phyloP scores from a whole-genome alignment of 1,284 basidiomycete genomes.

The Jaminaea rosea region DNA sequence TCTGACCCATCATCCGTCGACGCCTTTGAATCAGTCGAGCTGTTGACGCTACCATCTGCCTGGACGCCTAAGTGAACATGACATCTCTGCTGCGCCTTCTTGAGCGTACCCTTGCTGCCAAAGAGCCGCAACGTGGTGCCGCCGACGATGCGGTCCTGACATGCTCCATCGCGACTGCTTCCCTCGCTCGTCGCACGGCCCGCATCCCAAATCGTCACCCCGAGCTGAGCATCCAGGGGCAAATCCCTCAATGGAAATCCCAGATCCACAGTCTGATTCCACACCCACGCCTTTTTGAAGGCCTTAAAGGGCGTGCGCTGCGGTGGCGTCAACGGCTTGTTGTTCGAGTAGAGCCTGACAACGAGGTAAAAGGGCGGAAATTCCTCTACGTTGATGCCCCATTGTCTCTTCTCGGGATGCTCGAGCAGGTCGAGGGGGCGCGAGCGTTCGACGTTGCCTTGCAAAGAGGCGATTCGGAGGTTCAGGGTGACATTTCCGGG shows the following conservation, averaged over 20 bases:
- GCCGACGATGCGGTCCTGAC: constrained; percentile 62
- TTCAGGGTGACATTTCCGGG: neutral
- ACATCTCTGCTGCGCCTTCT: constrained; percentile 66
- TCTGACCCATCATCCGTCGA: constrained; percentile 54
- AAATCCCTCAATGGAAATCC: constrained; percentile 66
- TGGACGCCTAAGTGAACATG: constrained; percentile 71
- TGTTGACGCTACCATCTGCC: constrained; percentile 73
- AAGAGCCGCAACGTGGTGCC: constrained; percentile 83
- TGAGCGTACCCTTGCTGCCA: constrained; percentile 80
- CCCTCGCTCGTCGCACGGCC: neutral
- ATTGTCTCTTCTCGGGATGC: constrained; percentile 16
- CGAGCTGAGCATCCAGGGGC: constrained; percentile 73
- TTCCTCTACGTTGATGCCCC: constrained; percentile 19
- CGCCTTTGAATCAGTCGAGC: constrained; percentile 59
- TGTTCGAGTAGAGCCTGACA: constrained; percentile 80
- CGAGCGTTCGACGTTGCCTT: constrained; percentile 23
- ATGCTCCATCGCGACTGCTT: constrained; percentile 53
- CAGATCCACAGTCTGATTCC: constrained; percentile 1
- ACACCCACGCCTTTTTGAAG: constrained; percentile 56
- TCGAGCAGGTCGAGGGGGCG: constrained; percentile 19
- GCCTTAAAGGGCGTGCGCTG: constrained; percentile 85
- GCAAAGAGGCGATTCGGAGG: constrained; percentile 17
- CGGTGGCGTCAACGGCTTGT: constrained; percentile 80
- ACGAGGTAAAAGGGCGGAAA: constrained; percentile 85
- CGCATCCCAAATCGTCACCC: constrained; percentile 91